A percentile compares a stretch with the other conserved stretches of the same genome.
Evolutionary conservation across 768 basidiomycete genomes (phyloP).

Genomic region (Inosperma sp.): DNA sequence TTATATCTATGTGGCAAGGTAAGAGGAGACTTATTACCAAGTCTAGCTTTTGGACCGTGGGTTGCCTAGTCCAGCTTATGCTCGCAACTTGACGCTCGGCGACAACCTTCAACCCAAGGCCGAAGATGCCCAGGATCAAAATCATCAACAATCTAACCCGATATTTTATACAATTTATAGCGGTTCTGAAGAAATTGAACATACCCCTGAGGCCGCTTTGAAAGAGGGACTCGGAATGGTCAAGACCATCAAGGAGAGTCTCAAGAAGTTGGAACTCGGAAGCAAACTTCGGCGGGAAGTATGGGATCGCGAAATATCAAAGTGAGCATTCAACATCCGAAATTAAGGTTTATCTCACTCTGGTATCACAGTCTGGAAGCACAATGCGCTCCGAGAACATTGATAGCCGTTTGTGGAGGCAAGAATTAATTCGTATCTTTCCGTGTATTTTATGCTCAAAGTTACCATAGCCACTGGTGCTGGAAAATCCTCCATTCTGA

Average conservation of each 20-base stretch:
- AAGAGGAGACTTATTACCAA: neutral
- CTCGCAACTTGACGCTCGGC: conserved; percentile 9
- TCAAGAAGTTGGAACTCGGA: conserved; percentile 45
- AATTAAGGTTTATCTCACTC: too few species aligned
- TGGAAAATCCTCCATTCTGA: conserved; percentile 58
- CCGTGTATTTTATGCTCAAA: neutral
- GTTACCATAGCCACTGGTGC: conserved; percentile 47
- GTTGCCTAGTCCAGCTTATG: conserved; percentile 23
- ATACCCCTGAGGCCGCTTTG: conserved; percentile 46
- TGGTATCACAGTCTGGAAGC: conserved; percentile 42
- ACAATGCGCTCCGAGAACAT: conserved; percentile 50
- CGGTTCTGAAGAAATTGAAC: conserved; percentile 40
- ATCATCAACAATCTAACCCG: conserved; percentile 6
- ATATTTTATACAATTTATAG: conserved; percentile 34
- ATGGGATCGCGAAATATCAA: conserved; percentile 51
- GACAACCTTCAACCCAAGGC: neutral
- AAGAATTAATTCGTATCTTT: conserved; percentile 8
- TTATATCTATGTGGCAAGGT: neutral
- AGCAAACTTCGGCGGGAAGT: conserved; percentile 55
- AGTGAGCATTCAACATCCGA: too few species aligned
- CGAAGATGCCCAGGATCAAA: conserved; percentile 1
- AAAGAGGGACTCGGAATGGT: conserved; percentile 52
- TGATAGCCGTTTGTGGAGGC: conserved; percentile 67
- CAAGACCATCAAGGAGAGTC: conserved; percentile 38
- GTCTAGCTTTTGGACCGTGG: conserved; percentile 24